Conservation (phyloP, 495 filamentous ascomycete genomes). For the Hapsidospora chrysogenum region DNA sequence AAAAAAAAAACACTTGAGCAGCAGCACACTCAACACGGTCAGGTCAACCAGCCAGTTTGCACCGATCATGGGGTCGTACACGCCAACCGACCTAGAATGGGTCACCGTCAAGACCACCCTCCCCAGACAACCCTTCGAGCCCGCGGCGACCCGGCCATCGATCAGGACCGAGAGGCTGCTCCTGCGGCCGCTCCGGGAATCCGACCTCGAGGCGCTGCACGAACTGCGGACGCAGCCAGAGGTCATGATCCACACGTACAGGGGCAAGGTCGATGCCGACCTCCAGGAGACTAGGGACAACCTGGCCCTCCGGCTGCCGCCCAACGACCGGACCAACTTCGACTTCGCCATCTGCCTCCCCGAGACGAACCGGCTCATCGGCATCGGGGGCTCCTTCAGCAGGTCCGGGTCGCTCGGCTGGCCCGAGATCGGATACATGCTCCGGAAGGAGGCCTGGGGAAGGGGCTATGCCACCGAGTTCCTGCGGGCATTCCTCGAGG, state of each 20-base stretch:
- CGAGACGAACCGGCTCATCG: constrained; percentile 19
- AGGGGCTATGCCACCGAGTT: constrained; percentile 29
- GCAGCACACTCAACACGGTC: constrained; percentile 1
- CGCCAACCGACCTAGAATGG: too few relatives aligned
- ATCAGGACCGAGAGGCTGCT: constrained; percentile 27
- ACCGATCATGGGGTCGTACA: too few relatives aligned
- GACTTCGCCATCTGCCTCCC: constrained; percentile 23
- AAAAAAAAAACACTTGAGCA: neutral
- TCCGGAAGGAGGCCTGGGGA: constrained; percentile 25
- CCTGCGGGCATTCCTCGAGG: constrained; percentile 16
- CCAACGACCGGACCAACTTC: constrained; percentile 12
- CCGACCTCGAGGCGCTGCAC: constrained; percentile 21
- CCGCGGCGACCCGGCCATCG: constrained; percentile 9
- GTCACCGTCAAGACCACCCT: constrained; percentile 17
- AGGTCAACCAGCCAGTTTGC: too few relatives aligned
- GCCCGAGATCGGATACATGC: constrained; percentile 33
- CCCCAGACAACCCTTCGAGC: constrained; percentile 14
- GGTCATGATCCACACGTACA: constrained; percentile 29
- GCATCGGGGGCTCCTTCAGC: constrained; percentile 18
- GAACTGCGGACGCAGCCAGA: constrained; percentile 28
- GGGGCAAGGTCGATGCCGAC: constrained; percentile 17
- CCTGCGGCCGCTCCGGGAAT: constrained; percentile 18
- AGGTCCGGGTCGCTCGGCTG: constrained; percentile 13
- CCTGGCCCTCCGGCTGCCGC: constrained; percentile 15
- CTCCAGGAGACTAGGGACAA: constrained; percentile 14